Conservation (phyloP, 306 rosid genomes). For the Acmispon strigosus region DNA sequence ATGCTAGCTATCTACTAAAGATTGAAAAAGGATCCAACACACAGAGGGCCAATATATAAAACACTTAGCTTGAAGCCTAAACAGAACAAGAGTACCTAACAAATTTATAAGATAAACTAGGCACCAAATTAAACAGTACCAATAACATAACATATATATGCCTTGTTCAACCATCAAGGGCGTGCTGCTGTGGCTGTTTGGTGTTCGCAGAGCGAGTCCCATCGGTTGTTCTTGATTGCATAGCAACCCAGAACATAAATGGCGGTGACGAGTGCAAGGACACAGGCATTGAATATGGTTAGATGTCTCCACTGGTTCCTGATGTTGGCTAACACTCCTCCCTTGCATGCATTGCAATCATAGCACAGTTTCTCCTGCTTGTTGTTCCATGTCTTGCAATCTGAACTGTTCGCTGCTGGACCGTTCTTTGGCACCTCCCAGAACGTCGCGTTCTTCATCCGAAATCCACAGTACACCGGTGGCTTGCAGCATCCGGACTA, state of each 20-base stretch:
- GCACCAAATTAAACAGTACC: no score
- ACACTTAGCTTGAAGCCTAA: neutral
- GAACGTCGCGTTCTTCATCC: constrained; percentile 55
- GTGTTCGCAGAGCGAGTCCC: constrained; percentile 2
- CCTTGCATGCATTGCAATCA: constrained; percentile 82
- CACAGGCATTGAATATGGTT: constrained; percentile 40
- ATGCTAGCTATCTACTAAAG: neutral
- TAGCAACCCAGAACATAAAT: constrained; percentile 71
- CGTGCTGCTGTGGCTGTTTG: neutral
- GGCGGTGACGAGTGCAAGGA: constrained; percentile 29
- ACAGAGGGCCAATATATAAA: neutral
- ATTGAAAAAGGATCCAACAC: neutral
- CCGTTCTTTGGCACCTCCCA: constrained; percentile 62
- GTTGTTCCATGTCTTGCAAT: constrained; percentile 70
- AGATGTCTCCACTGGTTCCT: constrained; percentile 56
- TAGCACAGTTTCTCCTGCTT: constrained; percentile 43
- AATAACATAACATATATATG: no score
- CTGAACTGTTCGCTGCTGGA: constrained; percentile 29
- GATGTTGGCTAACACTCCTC: constrained; percentile 64
- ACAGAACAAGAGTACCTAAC: neutral
- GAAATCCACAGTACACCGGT: constrained; percentile 58
- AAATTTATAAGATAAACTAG: neutral
- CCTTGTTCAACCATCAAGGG: constrained; percentile 17
- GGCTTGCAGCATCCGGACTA: constrained; percentile 94
- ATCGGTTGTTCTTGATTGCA: constrained; percentile 45